Evolutionary conservation across 768 basidiomycete genomes (phyloP).

Genomic region (Dictyophora rubrovolvata): DNA sequence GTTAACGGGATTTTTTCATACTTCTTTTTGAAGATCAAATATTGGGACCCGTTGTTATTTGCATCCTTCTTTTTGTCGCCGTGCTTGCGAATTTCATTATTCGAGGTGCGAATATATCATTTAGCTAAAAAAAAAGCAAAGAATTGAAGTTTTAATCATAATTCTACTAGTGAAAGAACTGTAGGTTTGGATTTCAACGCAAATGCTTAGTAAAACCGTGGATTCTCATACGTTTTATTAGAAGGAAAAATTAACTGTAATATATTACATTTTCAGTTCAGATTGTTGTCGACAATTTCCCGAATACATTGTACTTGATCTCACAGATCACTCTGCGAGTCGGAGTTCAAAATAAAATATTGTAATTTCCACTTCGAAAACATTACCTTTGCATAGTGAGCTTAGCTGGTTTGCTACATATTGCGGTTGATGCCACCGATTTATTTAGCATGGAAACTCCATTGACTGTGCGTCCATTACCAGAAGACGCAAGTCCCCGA

Average conservation of each 20-base stretch:
- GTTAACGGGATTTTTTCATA: neutral
- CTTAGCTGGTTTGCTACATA: too few species aligned
- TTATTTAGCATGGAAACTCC: neutral
- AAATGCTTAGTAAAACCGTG: neutral
- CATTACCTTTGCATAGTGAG: too few species aligned
- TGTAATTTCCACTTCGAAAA: too few species aligned
- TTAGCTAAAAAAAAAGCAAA: neutral
- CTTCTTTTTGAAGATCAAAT: conserved; percentile 50
- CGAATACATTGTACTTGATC: too few species aligned
- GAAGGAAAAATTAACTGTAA: neutral
- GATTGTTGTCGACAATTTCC: too few species aligned
- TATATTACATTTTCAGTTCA: neutral
- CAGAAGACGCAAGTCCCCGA: conserved; percentile 13
- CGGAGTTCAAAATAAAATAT: too few species aligned
- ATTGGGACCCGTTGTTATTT: conserved; percentile 74
- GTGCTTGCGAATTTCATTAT: conserved; percentile 82
- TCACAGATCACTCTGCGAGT: too few species aligned
- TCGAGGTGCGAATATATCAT: conserved; percentile 46
- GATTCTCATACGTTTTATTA: neutral
- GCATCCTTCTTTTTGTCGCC: conserved; percentile 74
- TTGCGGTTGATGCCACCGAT: too few species aligned
- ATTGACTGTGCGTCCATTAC: neutral
- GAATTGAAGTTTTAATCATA: neutral
- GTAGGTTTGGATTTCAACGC: conserved; percentile 2
- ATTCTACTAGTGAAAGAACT: neutral